Conservation (phyloP, 139 green algal species). For the Asterochloris erici region DNA sequence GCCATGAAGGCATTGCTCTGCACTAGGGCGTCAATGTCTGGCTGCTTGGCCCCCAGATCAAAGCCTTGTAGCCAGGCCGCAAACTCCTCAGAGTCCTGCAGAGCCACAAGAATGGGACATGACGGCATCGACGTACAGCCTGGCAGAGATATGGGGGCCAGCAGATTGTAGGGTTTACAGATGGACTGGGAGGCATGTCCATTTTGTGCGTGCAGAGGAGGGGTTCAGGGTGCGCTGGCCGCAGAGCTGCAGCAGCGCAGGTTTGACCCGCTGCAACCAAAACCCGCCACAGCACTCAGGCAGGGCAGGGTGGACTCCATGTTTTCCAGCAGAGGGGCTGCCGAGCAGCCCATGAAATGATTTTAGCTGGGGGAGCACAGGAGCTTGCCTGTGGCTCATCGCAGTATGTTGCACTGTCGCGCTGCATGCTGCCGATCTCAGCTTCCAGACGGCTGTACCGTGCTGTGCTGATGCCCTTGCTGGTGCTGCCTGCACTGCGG, state of each 20-base stretch:
- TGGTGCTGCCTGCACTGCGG: background rate
- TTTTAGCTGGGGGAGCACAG: background rate
- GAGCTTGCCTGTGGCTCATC: slow-evolving; percentile 84
- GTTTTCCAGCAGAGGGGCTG: background rate
- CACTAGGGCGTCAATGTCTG: slow-evolving; percentile 62
- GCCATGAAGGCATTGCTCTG: slow-evolving; percentile 69
- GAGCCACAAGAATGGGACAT: no score
- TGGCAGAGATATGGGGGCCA: no score
- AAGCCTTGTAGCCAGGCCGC: slow-evolving; percentile 39
- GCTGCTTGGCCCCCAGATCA: slow-evolving; percentile 39
- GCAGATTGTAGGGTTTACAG: no score
- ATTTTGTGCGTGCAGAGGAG: no score
- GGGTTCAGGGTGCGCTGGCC: no score
- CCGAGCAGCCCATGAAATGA: background rate
- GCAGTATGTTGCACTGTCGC: slow-evolving; percentile 89
- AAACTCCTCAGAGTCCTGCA: background rate
- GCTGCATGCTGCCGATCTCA: slow-evolving; percentile 80
- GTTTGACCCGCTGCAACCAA: no score
- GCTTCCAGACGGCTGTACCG: slow-evolving; percentile 71
- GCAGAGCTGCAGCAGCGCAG: no score
- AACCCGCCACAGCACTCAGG: no score
- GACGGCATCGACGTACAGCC: background rate
- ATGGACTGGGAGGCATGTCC: no score
- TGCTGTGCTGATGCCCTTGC: background rate
- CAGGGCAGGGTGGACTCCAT: no score